Evolutionary conservation across 371 early-diverging fungal genomes (phyloP), one percentile per base, ranked within the genome.

Genomic region (Choanephora cucurbitarum): DNA sequence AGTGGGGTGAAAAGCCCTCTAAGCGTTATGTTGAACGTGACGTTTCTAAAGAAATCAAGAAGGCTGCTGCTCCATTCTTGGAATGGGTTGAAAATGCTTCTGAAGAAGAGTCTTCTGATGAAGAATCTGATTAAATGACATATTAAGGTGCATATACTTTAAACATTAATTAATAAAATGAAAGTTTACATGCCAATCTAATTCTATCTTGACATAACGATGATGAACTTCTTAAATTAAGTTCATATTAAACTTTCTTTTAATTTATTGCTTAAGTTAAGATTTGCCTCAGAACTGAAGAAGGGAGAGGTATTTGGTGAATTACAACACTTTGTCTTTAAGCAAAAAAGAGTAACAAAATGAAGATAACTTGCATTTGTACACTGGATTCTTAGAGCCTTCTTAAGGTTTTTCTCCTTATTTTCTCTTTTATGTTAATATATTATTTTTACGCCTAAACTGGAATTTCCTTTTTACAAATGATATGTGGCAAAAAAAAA

Each of bases 11-110:
- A 60, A 93, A 94, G 75, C 81, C 89, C 23, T 82, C 83, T 61
- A 95, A 95, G 82, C 90, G 91, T 70, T 96, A 91, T 68, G 95
- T 95, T 44, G 91, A 89, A 49, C 79, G 83, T 67, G 82, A 81
- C 8, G 79, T 81, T 48, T 80, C 83, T 67, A 90, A 92, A 81
- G 83, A 85, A 46, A 87, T 97, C 57, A 82, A 88, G 55, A 81
- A 83, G 24, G 87, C 90, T 62, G 94, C 97, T 14, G 86, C 79
- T 65, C 92, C 94, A 32, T 98, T 98, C 79, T 66, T 97, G 53
- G 81, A 84, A 51, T 98, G 98, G 98, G 79, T 98, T 19, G 82
- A 84, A 47, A 83, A 82, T 62, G 85, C 84, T 8, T 69, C 69
- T 31, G 79, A 79, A 59, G 78, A 78, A 40, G 75, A 74, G 7